Percentiles rank a stretch among this genome's conserved stretches.
Evolutionary conservation across 345 rosid genomes (phyloP).

Genomic region (Aethionema arabicum): DNA sequence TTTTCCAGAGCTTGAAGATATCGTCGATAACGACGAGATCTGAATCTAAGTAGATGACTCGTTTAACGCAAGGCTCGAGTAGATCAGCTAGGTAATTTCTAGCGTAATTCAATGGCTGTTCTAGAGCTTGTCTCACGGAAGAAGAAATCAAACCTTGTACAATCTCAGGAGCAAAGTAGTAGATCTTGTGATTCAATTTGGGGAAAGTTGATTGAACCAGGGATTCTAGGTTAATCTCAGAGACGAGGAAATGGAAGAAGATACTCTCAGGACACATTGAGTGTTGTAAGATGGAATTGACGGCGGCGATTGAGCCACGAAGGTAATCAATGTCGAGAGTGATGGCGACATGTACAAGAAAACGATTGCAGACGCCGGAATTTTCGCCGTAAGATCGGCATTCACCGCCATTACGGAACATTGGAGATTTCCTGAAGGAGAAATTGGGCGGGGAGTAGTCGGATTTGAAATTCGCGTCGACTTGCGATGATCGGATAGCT

Average conservation of each 20-base stretch:
- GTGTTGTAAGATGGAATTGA: slow-evolving; percentile 62
- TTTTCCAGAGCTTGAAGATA: slow-evolving; percentile 49
- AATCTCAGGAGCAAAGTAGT: slow-evolving; percentile 42
- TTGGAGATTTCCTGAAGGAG: slow-evolving; percentile 46
- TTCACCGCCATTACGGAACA: slow-evolving; percentile 52
- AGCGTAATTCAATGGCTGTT: slow-evolving; percentile 68
- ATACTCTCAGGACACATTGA: slow-evolving; percentile 62
- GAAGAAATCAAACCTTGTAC: slow-evolving; percentile 51
- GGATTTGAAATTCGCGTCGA: slow-evolving; percentile 11
- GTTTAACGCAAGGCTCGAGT: slow-evolving; percentile 45
- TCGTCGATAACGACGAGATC: slow-evolving; percentile 59
- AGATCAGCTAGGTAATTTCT: slow-evolving; percentile 59
- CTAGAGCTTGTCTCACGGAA: slow-evolving; percentile 60
- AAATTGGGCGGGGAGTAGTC: slow-evolving; percentile 20
- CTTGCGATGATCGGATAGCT: slow-evolving; percentile 47
- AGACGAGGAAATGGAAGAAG: slow-evolving; percentile 64
- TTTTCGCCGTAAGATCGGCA: slow-evolving; percentile 36
- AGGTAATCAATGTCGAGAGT: slow-evolving; percentile 63
- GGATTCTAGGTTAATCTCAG: slow-evolving; percentile 17
- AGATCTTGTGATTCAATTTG: slow-evolving; percentile 44
- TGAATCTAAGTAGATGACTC: slow-evolving; percentile 66
- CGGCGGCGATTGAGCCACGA: slow-evolving; percentile 69
- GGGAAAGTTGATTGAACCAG: slow-evolving; percentile 46
- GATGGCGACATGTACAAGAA: slow-evolving; percentile 56
- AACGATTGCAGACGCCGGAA: slow-evolving; percentile 45